phyloP scores from a whole-genome alignment of 1,284 basidiomycete species.

The Lignosus rhinocerotis region DNA sequence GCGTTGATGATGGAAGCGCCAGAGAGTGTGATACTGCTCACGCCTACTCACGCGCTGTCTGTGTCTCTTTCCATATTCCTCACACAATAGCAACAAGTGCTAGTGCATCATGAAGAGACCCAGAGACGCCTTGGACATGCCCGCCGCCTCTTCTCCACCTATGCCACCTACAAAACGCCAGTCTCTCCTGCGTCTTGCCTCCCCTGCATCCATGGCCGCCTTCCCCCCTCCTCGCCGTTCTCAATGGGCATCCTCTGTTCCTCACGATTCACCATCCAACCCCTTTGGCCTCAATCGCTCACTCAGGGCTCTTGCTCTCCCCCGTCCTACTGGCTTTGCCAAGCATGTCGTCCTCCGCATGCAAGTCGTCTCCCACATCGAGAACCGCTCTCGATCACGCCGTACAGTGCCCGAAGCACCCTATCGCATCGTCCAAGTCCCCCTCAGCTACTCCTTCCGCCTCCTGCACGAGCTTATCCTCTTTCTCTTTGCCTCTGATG shows the following conservation, averaged over 20 bases:
- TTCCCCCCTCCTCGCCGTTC: conserved; percentile 17
- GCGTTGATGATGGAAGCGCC: not conserved
- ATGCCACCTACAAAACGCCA: conserved; percentile 26
- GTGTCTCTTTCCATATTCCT: conserved; percentile 4
- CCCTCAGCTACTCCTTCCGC: conserved; percentile 66
- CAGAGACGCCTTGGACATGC: conserved; percentile 24
- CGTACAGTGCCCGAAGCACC: conserved; percentile 40
- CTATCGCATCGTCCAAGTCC: conserved; percentile 67
- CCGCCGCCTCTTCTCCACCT: conserved; percentile 22
- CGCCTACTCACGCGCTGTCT: too few relatives aligned
- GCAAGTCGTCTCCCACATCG: conserved; percentile 48
- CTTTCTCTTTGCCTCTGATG: conserved; percentile 56
- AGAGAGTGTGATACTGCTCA: not conserved
- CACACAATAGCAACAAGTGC: conserved; percentile 1
- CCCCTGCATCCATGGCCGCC: conserved; percentile 16
- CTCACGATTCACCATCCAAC: conserved; percentile 42
- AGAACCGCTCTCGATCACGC: conserved; percentile 23
- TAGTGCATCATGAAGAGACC: conserved; percentile 23
- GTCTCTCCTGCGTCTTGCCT: conserved; percentile 6
- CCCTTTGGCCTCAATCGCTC: conserved; percentile 39
- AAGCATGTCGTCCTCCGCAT: conserved; percentile 68
- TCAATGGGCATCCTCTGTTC: conserved; percentile 28
- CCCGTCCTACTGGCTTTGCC: conserved; percentile 45
- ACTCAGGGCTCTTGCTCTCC: conserved; percentile 38
- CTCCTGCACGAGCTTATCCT: conserved; percentile 63